Evolutionary conservation across 2,329 filamentous ascomycete genomes (phyloP).

Genomic region (Fusarium sp.): DNA sequence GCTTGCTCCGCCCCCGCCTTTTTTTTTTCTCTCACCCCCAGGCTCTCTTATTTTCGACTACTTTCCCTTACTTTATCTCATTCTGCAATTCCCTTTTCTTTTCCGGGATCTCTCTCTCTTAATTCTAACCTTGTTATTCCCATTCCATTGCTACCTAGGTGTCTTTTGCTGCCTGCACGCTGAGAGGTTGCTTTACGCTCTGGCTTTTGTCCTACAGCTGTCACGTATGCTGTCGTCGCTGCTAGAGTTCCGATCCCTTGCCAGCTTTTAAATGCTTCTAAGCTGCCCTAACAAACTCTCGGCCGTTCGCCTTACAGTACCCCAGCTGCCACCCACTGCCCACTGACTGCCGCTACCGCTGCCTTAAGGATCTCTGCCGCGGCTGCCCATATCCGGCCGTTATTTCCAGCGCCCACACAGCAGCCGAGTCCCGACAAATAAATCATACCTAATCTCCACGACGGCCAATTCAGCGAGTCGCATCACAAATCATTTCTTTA

Average conservation of each 20-base stretch:
- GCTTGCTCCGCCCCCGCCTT: constrained; percentile 46
- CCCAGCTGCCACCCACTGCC: not conserved
- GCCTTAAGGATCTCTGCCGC: constrained; percentile 15
- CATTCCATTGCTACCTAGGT: constrained; percentile 22
- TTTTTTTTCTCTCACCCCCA: constrained; percentile 28
- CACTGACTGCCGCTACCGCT: constrained; percentile 28
- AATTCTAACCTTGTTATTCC: constrained; percentile 38
- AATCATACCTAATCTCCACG: constrained; percentile 10
- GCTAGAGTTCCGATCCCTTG: not conserved
- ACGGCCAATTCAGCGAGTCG: constrained; percentile 14
- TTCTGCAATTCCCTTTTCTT: constrained; percentile 45
- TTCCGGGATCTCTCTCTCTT: constrained; percentile 38
- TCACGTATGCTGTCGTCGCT: not conserved
- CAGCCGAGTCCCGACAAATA: constrained; percentile 40
- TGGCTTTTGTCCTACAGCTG: not conserved
- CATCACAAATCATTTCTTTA: constrained; percentile 29
- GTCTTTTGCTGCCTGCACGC: not conserved
- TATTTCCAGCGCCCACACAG: constrained; percentile 48
- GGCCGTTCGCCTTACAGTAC: constrained; percentile 16
- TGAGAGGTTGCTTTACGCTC: constrained; percentile 12
- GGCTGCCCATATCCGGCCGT: constrained; percentile 37
- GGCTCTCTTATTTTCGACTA: constrained; percentile 36
- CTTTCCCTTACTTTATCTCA: constrained; percentile 32
- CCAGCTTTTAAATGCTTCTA: constrained; percentile 3
- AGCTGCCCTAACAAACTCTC: constrained; percentile 27